Evolutionary conservation across 2,329 filamentous ascomycete species (phyloP), one percentile per base, ranked within the genome.

Genomic region (Metarhizium robertsii): DNA sequence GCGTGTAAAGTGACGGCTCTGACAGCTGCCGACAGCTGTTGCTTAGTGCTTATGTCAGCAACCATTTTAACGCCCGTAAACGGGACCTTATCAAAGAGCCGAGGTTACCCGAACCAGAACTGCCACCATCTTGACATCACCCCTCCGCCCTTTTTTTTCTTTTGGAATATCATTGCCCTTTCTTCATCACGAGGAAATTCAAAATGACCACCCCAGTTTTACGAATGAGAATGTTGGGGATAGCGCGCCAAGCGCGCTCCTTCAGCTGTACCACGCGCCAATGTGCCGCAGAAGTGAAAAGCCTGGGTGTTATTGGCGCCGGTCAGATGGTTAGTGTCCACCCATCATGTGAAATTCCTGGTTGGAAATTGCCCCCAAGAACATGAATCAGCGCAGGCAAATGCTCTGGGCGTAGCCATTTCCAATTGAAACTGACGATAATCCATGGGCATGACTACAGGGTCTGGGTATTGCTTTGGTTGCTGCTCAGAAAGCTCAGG

Each of bases 401-500:
- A 30, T 4, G 16, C 25, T 16, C 25, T 18, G 56, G 32, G 45
- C 49, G 54, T 25, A 40, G 53, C 54, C 40, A 58, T 52, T 45
- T 3, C 30, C 43, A 29, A 14, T 40, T 40, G 40, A 38, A 58
- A 55, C 61, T 64, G 45, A 67, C 67, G 36, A 16, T 47, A 40
- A 14, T 38, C 10, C 2, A 48, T 48, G 7, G 45, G 43, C 20
- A 50, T 56, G 6, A 29, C 11, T 18, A 18, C 32, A 97, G 92
- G 94, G 94, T 57, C 77, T 99, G 48, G 94, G 94, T 57, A 99
- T 99, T 70, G 94, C 94, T 52, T 83, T 99, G 16, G 92, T 99
- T 50, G 94, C 92, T 52, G 90, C 92, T 47, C 85, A 90, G 61
- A 91, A 78, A 69, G 92, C 92, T 47, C 78, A 84, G 58, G 82